Evolutionary conservation across 2,329 filamentous ascomycete species (phyloP), one percentile per base, ranked within the genome.

Genomic region (Torrubiella hemipterigena): DNA sequence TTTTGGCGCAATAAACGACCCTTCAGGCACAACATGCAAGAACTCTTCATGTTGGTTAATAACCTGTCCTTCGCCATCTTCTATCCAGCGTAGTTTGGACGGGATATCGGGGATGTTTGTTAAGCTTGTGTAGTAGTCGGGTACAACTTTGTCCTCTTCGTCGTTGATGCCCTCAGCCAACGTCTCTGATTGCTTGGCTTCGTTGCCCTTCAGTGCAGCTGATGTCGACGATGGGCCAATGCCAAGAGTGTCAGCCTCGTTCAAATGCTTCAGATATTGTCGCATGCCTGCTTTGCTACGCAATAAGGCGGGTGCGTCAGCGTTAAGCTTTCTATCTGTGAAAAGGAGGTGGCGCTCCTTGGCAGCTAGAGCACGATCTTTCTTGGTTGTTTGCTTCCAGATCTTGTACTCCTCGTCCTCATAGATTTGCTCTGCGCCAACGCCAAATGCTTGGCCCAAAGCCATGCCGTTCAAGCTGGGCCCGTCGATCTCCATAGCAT

Each of bases 361-460:
- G 36, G 91, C 81, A 32, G 89, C 75, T 16, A 81, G 63, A 4
- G 91, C 91, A 39, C 91, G 78, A 47, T 94, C 87, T 51, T 91
- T 95, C 59, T 96, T 96, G 3, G 91, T 98, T 24, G 94, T 85
- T 55, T 96, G 89, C 60, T 96, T 98, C 91, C 93, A 98, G 21
- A 91, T 82, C 52, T 93, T 93, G 59, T 91, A 94, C 50, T 95
- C 89, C 36, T 96, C 87, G 44, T 96, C 87, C 44, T 93, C 76
- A 42, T 85, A 85, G 10, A 73, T 69, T 43, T 93, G 83, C 44
- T 93, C 81, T 11, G 65, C 69, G 18, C 72, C 71, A 36, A 80
- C 68, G 12, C 72, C 73, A 34, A 82, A 67, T 2, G 74, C 70
- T 31, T 78, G 73, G 23, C 67, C 68, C 14, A 81, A 50, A 1